Evolutionary conservation across 2,329 filamentous ascomycete species (phyloP).

Genomic region (Claviceps digitariae): DNA sequence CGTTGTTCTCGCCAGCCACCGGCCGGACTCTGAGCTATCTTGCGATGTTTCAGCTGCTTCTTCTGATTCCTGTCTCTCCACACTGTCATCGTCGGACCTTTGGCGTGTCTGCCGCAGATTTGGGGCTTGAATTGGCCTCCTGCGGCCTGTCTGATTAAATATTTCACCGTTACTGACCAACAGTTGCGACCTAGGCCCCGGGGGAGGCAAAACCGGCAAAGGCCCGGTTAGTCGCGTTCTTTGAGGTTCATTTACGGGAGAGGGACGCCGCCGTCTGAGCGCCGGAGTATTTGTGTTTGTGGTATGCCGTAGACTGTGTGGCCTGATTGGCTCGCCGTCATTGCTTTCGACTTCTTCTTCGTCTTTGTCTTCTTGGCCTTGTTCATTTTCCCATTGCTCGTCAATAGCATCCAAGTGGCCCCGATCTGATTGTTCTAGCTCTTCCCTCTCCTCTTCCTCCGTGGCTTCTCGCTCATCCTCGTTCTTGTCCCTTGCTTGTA

Average conservation of each 20-base stretch:
- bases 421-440: background rate
- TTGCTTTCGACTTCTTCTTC: conserved; percentile 6
- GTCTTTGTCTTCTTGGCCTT: conserved; percentile 5
- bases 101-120: background rate
- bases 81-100: background rate
- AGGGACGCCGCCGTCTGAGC: background rate
- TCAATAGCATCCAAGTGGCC: background rate
- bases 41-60: conserved; percentile 1
- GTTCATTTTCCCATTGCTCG: conserved; percentile 1
- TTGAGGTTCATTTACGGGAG: background rate
- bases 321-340: background rate
- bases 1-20: conserved; percentile 5
- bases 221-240: conserved; percentile 1
- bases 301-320: background rate
- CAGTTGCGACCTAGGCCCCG: background rate
- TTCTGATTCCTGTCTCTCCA: background rate
- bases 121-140: background rate
- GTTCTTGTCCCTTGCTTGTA: background rate
- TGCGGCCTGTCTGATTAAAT: background rate
- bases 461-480: background rate
- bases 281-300: conserved; percentile 12
- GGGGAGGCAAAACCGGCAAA: background rate
- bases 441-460: background rate
- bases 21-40: conserved; percentile 4
- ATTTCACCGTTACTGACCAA: background rate